Evolutionary conservation across 2,329 filamentous ascomycete genomes (phyloP).

Genomic region (Fragosphaeria purpurea): DNA sequence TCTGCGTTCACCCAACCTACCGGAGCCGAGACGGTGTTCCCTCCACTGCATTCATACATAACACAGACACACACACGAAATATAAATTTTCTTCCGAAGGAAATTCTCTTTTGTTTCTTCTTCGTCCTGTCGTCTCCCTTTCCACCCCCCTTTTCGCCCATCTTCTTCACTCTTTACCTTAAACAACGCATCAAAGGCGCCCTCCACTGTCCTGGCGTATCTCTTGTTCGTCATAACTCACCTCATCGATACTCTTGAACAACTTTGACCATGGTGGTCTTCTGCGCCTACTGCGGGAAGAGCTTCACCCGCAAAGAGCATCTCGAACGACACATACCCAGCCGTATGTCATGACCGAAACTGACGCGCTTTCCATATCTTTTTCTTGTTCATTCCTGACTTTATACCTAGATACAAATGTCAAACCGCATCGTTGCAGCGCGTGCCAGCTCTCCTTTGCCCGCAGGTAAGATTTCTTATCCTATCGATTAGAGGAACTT

Average conservation of each 20-base stretch:
- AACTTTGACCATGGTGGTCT: conserved; percentile 25
- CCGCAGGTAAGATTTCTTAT: conserved; percentile 28
- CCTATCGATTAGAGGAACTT: no score
- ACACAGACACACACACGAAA: no score
- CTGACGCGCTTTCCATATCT: conserved; percentile 9
- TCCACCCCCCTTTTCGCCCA: no score
- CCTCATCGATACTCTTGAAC: no score
- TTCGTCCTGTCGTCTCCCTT: neutral
- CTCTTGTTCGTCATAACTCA: no score
- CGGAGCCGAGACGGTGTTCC: conserved; percentile 3
- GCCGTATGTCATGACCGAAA: conserved; percentile 28
- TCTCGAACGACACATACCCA: conserved; percentile 44
- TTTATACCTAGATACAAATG: conserved; percentile 36
- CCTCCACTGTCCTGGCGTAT: neutral
- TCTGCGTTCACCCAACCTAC: neutral
- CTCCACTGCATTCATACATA: neutral
- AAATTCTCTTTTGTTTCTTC: neutral
- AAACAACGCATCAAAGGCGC: no score
- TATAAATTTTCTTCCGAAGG: no score
- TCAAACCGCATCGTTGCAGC: conserved; percentile 42
- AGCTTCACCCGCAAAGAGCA: conserved; percentile 46
- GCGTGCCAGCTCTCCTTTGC: conserved; percentile 40
- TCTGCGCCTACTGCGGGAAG: conserved; percentile 45
- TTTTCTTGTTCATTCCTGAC: neutral
- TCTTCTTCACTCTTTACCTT: no score